Conservation (phyloP, 148 eudicot genomes). For the Oxyria digyna region DNA sequence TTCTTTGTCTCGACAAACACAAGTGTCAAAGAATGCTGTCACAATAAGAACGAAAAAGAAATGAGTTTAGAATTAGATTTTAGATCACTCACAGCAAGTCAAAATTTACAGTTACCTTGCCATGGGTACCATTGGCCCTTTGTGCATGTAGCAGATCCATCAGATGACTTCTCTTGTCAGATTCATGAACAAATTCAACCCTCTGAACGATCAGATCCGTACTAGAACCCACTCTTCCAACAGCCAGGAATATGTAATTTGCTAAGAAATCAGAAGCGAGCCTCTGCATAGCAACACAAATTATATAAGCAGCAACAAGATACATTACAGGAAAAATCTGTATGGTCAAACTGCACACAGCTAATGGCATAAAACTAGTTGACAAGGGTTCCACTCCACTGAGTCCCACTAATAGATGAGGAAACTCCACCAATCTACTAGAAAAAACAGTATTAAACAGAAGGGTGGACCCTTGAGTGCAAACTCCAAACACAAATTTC, state of each 20-base stretch:
- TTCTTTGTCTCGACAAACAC: conserved; percentile 83
- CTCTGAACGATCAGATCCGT: conserved; percentile 73
- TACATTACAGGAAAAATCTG: not conserved
- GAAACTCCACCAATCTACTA: not conserved
- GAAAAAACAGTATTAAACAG: not conserved
- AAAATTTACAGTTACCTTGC: conserved; percentile 34
- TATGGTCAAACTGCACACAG: not conserved
- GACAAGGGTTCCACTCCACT: not conserved
- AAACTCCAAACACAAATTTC: not conserved
- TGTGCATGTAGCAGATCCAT: conserved; percentile 85
- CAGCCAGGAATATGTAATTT: conserved; percentile 64
- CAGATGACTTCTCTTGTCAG: conserved; percentile 78
- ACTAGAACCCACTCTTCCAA: conserved; percentile 82
- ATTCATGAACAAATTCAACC: conserved; percentile 64
- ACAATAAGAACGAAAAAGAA: not conserved
- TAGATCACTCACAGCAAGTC: not conserved
- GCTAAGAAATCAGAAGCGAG: conserved; percentile 70
- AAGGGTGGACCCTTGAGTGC: not conserved
- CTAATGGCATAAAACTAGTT: not conserved
- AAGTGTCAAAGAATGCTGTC: conserved; percentile 68
- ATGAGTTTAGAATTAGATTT: not conserved
- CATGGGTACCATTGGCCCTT: conserved; percentile 39
- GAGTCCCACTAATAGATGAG: not conserved
- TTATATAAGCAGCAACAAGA: not conserved
- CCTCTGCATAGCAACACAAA: conserved; percentile 35